Evolutionary conservation across 139 green algal species (phyloP), one percentile per base, ranked within the genome.

Genomic region (Dunaliella primolecta): DNA sequence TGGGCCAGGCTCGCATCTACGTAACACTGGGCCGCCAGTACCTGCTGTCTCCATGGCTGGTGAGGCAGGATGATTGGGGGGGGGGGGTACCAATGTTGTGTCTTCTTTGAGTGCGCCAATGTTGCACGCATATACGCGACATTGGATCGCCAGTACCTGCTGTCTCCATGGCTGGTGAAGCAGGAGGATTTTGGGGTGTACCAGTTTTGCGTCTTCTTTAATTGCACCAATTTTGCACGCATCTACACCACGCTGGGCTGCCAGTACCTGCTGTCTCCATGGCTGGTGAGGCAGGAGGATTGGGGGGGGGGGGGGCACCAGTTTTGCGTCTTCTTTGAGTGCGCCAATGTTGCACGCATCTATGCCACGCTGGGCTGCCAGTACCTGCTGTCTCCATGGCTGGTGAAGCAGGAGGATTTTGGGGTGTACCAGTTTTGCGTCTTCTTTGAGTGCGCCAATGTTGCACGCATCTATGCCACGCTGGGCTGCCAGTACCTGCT

Each of bases 1-100:
- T 98, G 84, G 95, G 92, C 25, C 91, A 97, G 83, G 91, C 94
- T 3, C 89, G 96, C 30, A 91, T 98, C 79, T 93, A 94, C 84
- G 91, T 97, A 55, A 91, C 94, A 32, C 90, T 98, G 80, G 94
- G 92, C 21, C 84, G 96, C 0, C 89, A 95, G 85, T 55, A 90
- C 36, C 91, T 98, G 80, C 86, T 98, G 33, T 93, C 96, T 2
- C 30, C 81, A 15, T 88, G 86, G 75, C 86, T 98, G 80, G 91
- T 94, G 78, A 64, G 90, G 74, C 36, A 2, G 1, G 20, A 83
- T 29, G 34, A 11, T 24, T 21, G 78, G 29, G 75, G 56, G 55
- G 80, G 55, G 55, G 29, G 80, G 55, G 56, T 30, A 78, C 30
- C 36, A 38, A 37, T 36, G 36, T n/a, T n/a, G n/a, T n/a, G n/a